Conservation (phyloP, 768 basidiomycete species). For the Russula ochroleuca region DNA sequence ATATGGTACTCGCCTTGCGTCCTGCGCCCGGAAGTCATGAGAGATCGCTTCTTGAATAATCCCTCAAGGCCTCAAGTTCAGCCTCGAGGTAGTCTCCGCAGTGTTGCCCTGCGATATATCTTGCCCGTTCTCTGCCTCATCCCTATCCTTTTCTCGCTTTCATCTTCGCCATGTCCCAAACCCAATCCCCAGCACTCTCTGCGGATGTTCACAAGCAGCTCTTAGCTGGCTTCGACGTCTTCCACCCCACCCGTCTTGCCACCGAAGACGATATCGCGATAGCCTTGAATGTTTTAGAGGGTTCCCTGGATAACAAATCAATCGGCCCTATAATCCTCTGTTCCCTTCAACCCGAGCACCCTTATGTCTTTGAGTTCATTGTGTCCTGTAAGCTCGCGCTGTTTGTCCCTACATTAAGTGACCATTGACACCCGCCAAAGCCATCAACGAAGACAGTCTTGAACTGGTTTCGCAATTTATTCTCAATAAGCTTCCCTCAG, state of each 20-base stretch:
- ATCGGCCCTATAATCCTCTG: slow-evolving; percentile 8
- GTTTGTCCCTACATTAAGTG: neutral
- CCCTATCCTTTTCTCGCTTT: neutral
- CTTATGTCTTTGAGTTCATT: slow-evolving; percentile 18
- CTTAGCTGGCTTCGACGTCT: slow-evolving; percentile 9
- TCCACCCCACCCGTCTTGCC: neutral
- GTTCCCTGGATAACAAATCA: slow-evolving; percentile 4
- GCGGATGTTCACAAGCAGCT: neutral
- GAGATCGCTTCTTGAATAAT: neutral
- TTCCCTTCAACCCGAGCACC: slow-evolving; percentile 1
- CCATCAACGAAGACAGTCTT: neutral
- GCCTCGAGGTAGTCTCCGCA: slow-evolving; percentile 16
- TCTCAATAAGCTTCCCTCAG: neutral
- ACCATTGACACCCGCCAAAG: slow-evolving; percentile 5
- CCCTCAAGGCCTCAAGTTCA: neutral
- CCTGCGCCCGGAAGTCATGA: neutral
- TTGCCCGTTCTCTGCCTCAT: neutral
- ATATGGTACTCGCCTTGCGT: slow-evolving; percentile 6
- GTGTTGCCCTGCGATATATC: neutral
- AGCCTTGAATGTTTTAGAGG: slow-evolving; percentile 15
- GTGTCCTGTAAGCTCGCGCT: slow-evolving; percentile 3
- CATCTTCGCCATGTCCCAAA: neutral
- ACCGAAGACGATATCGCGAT: slow-evolving; percentile 9
- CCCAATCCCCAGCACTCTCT: neutral
- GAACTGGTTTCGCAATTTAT: neutral